These are phyloP conservation scores for Apiospora kogelbergensis DNA, from an alignment of 2,329 filamentous ascomycete genomes.

Conservation along the genomic window DNA sequence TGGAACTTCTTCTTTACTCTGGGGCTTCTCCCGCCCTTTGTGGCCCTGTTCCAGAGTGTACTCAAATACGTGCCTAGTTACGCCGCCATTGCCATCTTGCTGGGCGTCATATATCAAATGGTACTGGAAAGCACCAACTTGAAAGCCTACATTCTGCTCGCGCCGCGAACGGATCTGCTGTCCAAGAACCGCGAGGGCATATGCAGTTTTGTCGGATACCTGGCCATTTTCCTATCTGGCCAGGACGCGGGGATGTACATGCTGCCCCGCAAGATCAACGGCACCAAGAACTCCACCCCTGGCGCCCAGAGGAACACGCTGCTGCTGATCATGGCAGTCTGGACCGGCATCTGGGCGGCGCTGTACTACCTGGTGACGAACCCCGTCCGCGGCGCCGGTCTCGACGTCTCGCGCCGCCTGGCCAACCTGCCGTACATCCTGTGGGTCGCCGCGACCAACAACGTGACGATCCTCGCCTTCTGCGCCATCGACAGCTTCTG, in stretches of 20 bases:
- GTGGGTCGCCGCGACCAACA: conserved; percentile 92
- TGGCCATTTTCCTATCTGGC: conserved; percentile 91
- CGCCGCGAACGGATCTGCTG: conserved; percentile 74
- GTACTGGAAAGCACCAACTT: conserved; percentile 74
- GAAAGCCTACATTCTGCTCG: conserved; percentile 79
- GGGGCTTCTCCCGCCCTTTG: conserved; percentile 82
- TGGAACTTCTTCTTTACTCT: conserved; percentile 99
- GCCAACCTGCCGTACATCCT: conserved; percentile 93
- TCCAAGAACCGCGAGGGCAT: conserved; percentile 93
- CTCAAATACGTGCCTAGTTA: conserved; percentile 74
- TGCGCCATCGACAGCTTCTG: conserved; percentile 74
- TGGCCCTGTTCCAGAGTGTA: conserved; percentile 76
- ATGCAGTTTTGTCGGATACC: conserved; percentile 92
- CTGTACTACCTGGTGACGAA: conserved; percentile 71
- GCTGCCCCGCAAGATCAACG: conserved; percentile 59
- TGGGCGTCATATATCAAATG: conserved; percentile 72
- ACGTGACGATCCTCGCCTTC: conserved; percentile 76
- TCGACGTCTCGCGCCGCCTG: conserved; percentile 81
- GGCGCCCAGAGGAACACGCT: conserved; percentile 55
- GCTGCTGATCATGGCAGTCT: conserved; percentile 62
- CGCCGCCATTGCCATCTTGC: conserved; percentile 68
- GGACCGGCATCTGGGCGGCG: conserved; percentile 66
- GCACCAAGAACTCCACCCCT: conserved; percentile 41
- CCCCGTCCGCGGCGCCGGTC: conserved; percentile 67
- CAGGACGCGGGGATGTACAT: conserved; percentile 80